A percentile compares a stretch with the other conserved stretches of the same genome.
These are phyloP conservation scores for Aureobasidium subglaciale DNA, from an alignment of 2,329 filamentous ascomycete genomes.

Conservation along the genomic window DNA sequence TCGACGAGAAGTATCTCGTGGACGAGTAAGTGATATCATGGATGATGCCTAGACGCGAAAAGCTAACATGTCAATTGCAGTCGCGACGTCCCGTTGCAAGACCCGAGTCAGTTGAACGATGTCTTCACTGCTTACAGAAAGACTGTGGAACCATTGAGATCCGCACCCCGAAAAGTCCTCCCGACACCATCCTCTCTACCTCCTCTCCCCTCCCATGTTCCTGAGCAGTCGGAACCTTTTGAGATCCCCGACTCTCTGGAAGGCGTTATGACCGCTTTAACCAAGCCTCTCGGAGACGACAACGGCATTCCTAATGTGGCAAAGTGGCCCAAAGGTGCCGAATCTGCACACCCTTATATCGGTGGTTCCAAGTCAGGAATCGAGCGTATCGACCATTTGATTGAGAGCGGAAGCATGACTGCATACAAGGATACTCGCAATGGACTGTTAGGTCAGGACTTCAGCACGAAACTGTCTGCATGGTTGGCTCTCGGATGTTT, in stretches of 20 bases:
- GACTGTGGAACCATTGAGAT: conserved; percentile 61
- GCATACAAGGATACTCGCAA: conserved; percentile 66
- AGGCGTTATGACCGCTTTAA: conserved; percentile 47
- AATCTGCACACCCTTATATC: conserved; percentile 57
- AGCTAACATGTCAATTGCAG: conserved; percentile 34
- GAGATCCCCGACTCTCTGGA: conserved; percentile 51
- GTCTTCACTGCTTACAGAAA: conserved; percentile 72
- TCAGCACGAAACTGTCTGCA: conserved; percentile 68
- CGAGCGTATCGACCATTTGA: conserved; percentile 53
- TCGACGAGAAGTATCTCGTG: conserved; percentile 71
- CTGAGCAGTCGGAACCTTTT: conserved; percentile 57
- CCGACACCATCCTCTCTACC: conserved; percentile 53
- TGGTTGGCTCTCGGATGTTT: conserved; percentile 67
- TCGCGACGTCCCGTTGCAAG: conserved; percentile 55
- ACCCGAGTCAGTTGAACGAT: conserved; percentile 58
- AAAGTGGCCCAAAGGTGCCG: conserved; percentile 44
- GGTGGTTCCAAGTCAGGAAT: conserved; percentile 60
- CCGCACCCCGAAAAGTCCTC: conserved; percentile 53
- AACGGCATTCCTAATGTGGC: conserved; percentile 47
- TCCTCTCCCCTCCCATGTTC: conserved; percentile 49
- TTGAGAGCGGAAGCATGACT: conserved; percentile 54
- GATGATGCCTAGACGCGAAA: neutral
- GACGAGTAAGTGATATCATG: conserved; percentile 57
- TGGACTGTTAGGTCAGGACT: conserved; percentile 61
- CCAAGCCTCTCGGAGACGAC: conserved; percentile 49